A percentile compares a stretch with the other conserved stretches of the same genome.
These are phyloP conservation scores for Neophaeococcomyces aloes DNA, from an alignment of 2,329 filamentous ascomycete species.

Conservation along the genomic window DNA sequence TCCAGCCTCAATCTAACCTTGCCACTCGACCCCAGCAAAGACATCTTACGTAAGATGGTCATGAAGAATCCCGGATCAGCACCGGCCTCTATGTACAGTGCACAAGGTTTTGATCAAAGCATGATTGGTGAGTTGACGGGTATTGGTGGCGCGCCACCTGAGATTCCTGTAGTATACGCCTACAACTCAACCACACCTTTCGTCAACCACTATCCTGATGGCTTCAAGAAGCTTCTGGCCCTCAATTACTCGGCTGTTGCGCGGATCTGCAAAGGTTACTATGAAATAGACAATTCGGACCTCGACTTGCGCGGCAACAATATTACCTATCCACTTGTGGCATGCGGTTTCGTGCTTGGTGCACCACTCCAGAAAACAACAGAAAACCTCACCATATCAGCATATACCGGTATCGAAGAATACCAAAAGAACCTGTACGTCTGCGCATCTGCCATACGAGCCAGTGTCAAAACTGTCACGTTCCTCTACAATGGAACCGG, in stretches of 20 bases:
- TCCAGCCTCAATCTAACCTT: conserved; percentile 9
- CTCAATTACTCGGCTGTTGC: conserved; percentile 9
- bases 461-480: conserved; percentile 36
- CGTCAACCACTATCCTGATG: conserved; percentile 8
- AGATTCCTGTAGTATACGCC: not conserved
- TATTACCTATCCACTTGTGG: conserved; percentile 32
- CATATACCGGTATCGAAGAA: conserved; percentile 5
- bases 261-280: conserved; percentile 5
- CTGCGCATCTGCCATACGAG: conserved; percentile 34
- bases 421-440: conserved; percentile 27
- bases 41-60: not conserved
- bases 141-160: not conserved
- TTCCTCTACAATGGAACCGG: conserved; percentile 31
- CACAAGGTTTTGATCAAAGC: not conserved
- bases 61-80: not conserved
- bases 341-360: conserved; percentile 33
- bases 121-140: conserved; percentile 1
- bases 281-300: conserved; percentile 23
- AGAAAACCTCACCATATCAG: conserved; percentile 4
- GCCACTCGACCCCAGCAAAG: conserved; percentile 1
- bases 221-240: conserved; percentile 7
- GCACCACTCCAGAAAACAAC: conserved; percentile 25
- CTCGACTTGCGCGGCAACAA: conserved; percentile 11
- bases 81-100: not conserved
- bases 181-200: not conserved